Base-by-base conservation (phyloP, 805 yeast genomes). In the Brettanomyces naardenensis region DNA sequence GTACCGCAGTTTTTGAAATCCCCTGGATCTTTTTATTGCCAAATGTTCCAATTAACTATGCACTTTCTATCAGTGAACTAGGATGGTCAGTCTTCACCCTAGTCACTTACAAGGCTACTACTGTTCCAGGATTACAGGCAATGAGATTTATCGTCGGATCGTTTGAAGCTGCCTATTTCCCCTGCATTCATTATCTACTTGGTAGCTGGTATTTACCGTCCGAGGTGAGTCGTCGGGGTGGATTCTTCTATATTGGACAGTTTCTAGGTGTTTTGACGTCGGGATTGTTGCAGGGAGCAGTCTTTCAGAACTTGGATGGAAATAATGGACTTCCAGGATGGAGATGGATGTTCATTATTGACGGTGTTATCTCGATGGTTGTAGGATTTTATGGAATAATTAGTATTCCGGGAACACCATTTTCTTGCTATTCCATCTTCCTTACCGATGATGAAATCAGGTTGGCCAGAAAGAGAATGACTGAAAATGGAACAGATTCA, bases 41-140 rank as follows among this genome's bases (percentile, higher is more conserved):
- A 84, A 83, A 2, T 59, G 74, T 37, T 67, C 50, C 76, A 9
- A 19, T 17, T 40, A 62, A 69, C 58, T 62, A 65, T 56, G 59
- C 68, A 6, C 53, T 75, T 28, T 79, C 80, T 2, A 41, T 62
- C 2, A 64, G 72, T 58, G 92, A 82, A 51, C 46, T 80, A 28
- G 63, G 73, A 23, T 83, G 87, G 89, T 71, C 85, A 1, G 59
- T 80, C 37, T 68, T 80, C 41, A 80, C 88, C 2, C 62, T 80
- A 30, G 68, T 70, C 10, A 64, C 74, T 33, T 78, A 67, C 49
- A 66, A 65, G 45, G 75, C 74, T 7, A 59, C 68, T 18, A 64
- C 62, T 10, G 70, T 71, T 13, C 58, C 62, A 2, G 73, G 73
- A 26, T 59, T 84, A 28, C 72, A 76, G 53, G 86, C 72, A 1